These are phyloP conservation scores for Tolypocladium ovalisporum DNA, from an alignment of 2,329 filamentous ascomycete species.

Conservation along the genomic window DNA sequence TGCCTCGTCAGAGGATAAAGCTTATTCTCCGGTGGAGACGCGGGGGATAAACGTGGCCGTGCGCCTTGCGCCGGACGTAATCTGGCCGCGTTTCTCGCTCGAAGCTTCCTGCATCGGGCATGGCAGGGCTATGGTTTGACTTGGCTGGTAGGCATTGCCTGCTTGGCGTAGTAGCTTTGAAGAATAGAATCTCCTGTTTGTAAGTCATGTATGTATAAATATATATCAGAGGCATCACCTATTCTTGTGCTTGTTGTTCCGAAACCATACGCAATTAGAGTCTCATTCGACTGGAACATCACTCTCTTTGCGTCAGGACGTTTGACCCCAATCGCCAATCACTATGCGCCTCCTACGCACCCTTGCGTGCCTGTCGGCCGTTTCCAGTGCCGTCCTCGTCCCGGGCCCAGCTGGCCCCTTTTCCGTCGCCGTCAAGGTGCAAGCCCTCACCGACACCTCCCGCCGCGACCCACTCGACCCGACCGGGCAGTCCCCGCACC, in stretches of 20 bases:
- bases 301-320: no score
- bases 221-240: neutral
- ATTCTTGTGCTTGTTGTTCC: neutral
- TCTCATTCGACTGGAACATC: neutral
- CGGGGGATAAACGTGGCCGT: neutral
- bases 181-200: no score
- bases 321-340: neutral
- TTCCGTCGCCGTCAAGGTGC: conserved; percentile 13
- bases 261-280: no score
- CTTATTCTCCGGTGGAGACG: neutral
- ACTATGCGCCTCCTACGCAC: conserved; percentile 5
- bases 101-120: neutral
- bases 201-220: neutral
- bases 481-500: conserved; percentile 11
- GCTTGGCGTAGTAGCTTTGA: neutral
- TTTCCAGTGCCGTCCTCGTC: conserved; percentile 12
- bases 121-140: neutral
- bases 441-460: conserved; percentile 16
- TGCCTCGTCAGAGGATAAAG: neutral
- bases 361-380: neutral
- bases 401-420: conserved; percentile 18
- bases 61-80: neutral
- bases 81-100: neutral
- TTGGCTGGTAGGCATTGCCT: neutral
- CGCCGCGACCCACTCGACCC: conserved; percentile 21